Percentiles rank a stretch among this genome's conserved stretches.
Evolutionary conservation across 1,139 yeast genomes (phyloP).

Genomic region (Yarrowia galli): DNA sequence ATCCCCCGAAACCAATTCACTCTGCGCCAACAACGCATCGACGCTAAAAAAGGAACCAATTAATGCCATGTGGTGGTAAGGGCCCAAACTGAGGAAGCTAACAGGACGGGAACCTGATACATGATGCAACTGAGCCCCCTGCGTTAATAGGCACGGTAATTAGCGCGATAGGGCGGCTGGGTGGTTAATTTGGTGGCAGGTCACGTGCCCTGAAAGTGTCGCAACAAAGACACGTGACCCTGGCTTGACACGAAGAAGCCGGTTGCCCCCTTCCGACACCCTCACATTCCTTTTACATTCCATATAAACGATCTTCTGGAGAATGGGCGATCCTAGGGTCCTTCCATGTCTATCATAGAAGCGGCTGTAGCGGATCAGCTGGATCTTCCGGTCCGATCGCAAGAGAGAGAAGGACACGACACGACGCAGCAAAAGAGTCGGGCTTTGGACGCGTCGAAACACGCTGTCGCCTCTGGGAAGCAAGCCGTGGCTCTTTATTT

Average conservation of each 20-base stretch:
- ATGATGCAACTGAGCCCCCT: slow-evolving; percentile 14
- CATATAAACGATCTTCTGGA: slow-evolving; percentile 2
- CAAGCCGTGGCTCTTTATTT: neutral
- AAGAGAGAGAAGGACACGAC: too few species aligned
- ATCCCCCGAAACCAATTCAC: neutral
- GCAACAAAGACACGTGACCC: neutral
- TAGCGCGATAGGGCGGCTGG: slow-evolving; percentile 11
- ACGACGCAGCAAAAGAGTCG: too few species aligned
- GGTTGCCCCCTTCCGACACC: neutral
- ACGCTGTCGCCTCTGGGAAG: neutral
- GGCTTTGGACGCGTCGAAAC: slow-evolving; percentile 12
- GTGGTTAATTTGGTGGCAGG: neutral
- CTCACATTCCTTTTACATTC: slow-evolving; percentile 27
- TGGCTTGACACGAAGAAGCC: too few species aligned
- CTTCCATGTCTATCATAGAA: slow-evolving; percentile 11
- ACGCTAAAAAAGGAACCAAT: slow-evolving; percentile 4
- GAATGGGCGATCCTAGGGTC: slow-evolving; percentile 5
- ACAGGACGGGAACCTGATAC: neutral
- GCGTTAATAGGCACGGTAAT: slow-evolving; percentile 7
- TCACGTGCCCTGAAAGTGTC: neutral
- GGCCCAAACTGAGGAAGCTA: neutral
- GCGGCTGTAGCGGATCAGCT: slow-evolving; percentile 23
- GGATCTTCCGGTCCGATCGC: slow-evolving; percentile 6
- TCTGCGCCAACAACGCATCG: neutral
- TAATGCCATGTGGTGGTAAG: slow-evolving; percentile 22